Evolutionary conservation across 768 basidiomycete species (phyloP).

Genomic region (Rhodotorula babjevae): DNA sequence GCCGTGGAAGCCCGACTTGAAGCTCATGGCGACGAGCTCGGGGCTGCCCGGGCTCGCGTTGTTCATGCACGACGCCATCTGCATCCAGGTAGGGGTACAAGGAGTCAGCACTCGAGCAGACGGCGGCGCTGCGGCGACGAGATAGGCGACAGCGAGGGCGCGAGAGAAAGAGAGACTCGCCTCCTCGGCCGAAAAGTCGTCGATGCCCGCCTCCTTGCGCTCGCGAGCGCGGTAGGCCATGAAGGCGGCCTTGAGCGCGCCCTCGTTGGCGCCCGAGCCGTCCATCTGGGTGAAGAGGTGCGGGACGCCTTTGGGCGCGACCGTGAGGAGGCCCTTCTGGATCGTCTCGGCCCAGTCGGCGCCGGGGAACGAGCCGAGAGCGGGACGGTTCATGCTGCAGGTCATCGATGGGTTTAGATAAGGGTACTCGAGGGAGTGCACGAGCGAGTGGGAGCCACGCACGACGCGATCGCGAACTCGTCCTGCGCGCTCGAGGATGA

Average conservation of each 20-base stretch:
- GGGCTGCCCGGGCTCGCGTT: conserved; percentile 50
- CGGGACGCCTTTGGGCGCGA: conserved; percentile 49
- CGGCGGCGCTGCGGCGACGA: too few species aligned
- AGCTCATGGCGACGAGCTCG: conserved; percentile 38
- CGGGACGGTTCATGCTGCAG: conserved; percentile 47
- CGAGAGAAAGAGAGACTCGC: conserved; percentile 7
- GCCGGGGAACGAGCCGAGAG: conserved; percentile 50
- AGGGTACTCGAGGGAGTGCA: too few species aligned
- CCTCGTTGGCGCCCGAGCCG: conserved; percentile 42
- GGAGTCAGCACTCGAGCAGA: too few species aligned
- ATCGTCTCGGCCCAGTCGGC: conserved; percentile 45
- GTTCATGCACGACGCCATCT: conserved; percentile 41
- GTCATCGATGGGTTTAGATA: too few species aligned
- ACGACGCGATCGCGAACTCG: conserved; percentile 47
- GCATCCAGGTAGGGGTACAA: too few species aligned
- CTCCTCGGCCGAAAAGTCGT: conserved; percentile 47
- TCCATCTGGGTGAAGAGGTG: conserved; percentile 47
- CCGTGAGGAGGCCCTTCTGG: conserved; percentile 47
- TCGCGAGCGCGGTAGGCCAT: conserved; percentile 45
- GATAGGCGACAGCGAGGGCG: not conserved
- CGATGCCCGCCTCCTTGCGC: conserved; percentile 34
- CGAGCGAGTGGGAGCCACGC: too few species aligned
- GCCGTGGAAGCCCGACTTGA: conserved; percentile 51
- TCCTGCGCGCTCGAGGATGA: conserved; percentile 37
- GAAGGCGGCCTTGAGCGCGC: conserved; percentile 51